Percentiles rank a stretch among this genome's conserved stretches.
phyloP scores from a whole-genome alignment of 2,329 filamentous ascomycete species.

The Colletotrichum coccodes region DNA sequence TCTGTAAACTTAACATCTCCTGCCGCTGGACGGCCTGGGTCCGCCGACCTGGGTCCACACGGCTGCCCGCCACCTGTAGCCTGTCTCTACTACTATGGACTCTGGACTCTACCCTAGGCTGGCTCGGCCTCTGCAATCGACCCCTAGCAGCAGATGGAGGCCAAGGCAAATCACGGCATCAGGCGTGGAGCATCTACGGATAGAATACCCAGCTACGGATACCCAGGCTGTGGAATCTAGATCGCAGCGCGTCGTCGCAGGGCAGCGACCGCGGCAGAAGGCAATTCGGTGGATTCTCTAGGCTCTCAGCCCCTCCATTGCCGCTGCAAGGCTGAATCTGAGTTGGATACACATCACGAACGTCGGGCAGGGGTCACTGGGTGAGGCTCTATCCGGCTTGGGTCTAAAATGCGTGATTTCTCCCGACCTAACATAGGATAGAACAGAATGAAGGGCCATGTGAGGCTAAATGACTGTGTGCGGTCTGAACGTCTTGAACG shows the following conservation, averaged over 20 bases:
- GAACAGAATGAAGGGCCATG: background rate
- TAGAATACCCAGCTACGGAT: background rate
- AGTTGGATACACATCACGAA: background rate
- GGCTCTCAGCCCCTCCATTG: background rate
- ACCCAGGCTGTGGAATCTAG: background rate
- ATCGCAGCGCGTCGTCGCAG: background rate
- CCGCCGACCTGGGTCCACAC: background rate
- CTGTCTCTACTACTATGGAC: background rate
- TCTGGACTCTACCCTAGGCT: background rate
- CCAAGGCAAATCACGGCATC: background rate
- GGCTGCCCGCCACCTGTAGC: background rate
- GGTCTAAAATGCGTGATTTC: background rate
- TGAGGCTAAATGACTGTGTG: background rate
- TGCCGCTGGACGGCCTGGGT: background rate
- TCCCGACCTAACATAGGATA: background rate
- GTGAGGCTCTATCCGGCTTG: background rate
- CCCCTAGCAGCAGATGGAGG: background rate
- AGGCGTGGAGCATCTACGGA: background rate
- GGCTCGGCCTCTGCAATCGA: background rate
- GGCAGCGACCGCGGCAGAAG: background rate
- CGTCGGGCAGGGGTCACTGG: background rate
- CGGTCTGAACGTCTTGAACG: background rate
- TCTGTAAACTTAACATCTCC: background rate
- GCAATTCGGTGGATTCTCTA: conserved; percentile 9
- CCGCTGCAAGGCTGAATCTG: conserved; percentile 6